Percentiles rank a stretch among this genome's conserved stretches.
These are phyloP conservation scores for Lepiota venenata DNA, from an alignment of 768 basidiomycete species.

Conservation along the genomic window DNA sequence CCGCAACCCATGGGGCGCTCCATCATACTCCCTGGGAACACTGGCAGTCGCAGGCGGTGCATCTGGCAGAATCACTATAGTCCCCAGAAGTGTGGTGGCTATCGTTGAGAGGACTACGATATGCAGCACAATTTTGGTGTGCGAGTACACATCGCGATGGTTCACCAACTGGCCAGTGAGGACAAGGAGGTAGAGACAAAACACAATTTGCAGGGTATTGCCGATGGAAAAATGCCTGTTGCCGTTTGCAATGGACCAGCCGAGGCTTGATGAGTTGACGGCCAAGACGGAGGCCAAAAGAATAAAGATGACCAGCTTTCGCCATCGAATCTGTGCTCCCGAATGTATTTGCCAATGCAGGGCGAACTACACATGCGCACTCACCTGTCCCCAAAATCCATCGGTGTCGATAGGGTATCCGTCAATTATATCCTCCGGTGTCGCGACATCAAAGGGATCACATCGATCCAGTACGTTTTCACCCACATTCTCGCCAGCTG, in stretches of 20 bases:
- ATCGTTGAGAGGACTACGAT: conserved; percentile 52
- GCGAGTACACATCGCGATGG: conserved; percentile 34
- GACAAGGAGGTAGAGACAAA: conserved; percentile 57
- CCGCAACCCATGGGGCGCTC: conserved; percentile 39
- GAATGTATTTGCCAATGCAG: not conserved
- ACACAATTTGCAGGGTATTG: conserved; percentile 43
- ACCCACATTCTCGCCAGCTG: not conserved
- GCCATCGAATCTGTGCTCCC: conserved; percentile 46
- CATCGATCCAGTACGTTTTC: conserved; percentile 15
- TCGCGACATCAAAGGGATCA: conserved; percentile 48
- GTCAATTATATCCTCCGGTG: conserved; percentile 52
- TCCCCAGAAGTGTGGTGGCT: conserved; percentile 40
- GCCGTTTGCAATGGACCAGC: conserved; percentile 42
- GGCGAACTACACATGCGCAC: conserved; percentile 24
- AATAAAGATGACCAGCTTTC: conserved; percentile 50
- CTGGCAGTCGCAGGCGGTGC: conserved; percentile 27
- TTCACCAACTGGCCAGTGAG: conserved; percentile 52
- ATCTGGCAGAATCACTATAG: conserved; percentile 56
- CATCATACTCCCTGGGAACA: conserved; percentile 16
- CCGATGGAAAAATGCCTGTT: conserved; percentile 31
- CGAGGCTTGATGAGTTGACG: conserved; percentile 51
- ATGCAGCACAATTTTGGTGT: conserved; percentile 56
- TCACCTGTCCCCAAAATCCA: conserved; percentile 27
- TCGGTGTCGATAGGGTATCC: conserved; percentile 30
- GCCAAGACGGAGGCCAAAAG: conserved; percentile 44